phyloP scores from a whole-genome alignment of 306 rosid genomes.

The Echinosophora koreensis region DNA sequence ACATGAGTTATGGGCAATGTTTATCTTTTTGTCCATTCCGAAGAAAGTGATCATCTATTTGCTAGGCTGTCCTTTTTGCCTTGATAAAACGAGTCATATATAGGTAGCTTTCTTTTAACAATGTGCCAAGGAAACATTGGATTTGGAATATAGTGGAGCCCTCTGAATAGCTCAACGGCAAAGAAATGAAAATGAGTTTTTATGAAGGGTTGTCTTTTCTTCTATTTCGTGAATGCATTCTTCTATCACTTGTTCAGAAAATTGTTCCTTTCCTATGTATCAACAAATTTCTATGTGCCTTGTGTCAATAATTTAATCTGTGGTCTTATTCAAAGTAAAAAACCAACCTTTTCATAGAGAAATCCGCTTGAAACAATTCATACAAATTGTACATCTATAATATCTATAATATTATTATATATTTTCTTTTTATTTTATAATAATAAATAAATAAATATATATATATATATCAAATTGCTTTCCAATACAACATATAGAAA shows the following conservation, averaged over 20 bases:
- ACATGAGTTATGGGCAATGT: slow-evolving; percentile 31
- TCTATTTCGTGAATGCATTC: not conserved
- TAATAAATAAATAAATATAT: too few species aligned
- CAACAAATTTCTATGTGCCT: not conserved
- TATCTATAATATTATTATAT: not conserved
- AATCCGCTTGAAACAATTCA: slow-evolving; percentile 13
- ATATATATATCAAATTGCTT: too few species aligned
- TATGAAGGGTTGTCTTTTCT: not conserved
- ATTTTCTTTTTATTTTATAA: not conserved
- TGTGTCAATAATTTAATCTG: slow-evolving; percentile 8
- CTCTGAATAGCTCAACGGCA: not conserved
- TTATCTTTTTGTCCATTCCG: slow-evolving; percentile 32
- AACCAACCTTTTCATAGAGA: not conserved
- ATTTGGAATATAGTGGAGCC: slow-evolving; percentile 32
- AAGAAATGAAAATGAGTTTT: not conserved
- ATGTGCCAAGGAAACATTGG: slow-evolving; percentile 31
- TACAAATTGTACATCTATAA: not conserved
- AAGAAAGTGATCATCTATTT: slow-evolving; percentile 27
- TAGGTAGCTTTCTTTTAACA: not conserved
- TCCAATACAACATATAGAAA: not conserved
- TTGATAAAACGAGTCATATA: not conserved
- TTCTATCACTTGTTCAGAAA: not conserved
- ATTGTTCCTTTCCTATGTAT: not conserved
- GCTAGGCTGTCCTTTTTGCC: not conserved
- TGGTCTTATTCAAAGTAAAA: not conserved